phyloP scores from a whole-genome alignment of 164 flowering plant species.

The Houttuynia cordata region DNA sequence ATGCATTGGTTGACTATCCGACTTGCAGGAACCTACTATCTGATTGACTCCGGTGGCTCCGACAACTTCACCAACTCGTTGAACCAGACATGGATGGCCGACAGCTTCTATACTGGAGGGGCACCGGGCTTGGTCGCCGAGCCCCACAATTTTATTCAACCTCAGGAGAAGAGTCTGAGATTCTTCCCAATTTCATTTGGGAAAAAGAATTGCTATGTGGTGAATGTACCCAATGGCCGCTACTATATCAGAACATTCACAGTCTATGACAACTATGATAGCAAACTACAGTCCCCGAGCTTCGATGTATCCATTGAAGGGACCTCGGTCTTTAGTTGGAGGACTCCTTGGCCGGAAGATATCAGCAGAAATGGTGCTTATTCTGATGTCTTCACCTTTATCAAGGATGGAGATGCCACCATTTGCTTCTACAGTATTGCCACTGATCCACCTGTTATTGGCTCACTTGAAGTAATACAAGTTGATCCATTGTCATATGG shows the following conservation, averaged over 20 bases:
- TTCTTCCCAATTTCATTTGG: slow-evolving; percentile 82
- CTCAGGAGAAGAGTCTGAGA: slow-evolving; percentile 68
- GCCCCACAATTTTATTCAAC: slow-evolving; percentile 48
- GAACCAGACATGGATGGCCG: slow-evolving; percentile 68
- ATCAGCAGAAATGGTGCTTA: slow-evolving; percentile 59
- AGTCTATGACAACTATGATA: slow-evolving; percentile 91
- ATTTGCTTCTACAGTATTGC: slow-evolving; percentile 88
- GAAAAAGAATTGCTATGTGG: slow-evolving; percentile 84
- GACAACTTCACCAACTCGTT: slow-evolving; percentile 43
- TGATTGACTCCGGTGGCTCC: slow-evolving; percentile 74
- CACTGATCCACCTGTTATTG: slow-evolving; percentile 86
- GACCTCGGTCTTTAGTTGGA: slow-evolving; percentile 79
- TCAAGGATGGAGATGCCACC: slow-evolving; percentile 46
- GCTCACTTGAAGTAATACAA: slow-evolving; percentile 52
- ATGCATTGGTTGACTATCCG: background rate
- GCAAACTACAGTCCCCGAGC: slow-evolving; percentile 62
- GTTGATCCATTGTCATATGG: slow-evolving; percentile 54
- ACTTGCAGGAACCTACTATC: slow-evolving; percentile 27
- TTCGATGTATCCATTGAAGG: slow-evolving; percentile 84
- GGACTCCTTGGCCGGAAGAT: slow-evolving; percentile 74
- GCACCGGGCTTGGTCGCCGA: slow-evolving; percentile 54
- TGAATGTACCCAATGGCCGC: slow-evolving; percentile 49
- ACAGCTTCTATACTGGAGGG: slow-evolving; percentile 71
- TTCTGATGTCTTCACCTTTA: slow-evolving; percentile 69
- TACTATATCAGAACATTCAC: slow-evolving; percentile 77